Base-by-base conservation (phyloP, 2,329 filamentous ascomycete genomes). In the Neoascochyta sp. region DNA sequence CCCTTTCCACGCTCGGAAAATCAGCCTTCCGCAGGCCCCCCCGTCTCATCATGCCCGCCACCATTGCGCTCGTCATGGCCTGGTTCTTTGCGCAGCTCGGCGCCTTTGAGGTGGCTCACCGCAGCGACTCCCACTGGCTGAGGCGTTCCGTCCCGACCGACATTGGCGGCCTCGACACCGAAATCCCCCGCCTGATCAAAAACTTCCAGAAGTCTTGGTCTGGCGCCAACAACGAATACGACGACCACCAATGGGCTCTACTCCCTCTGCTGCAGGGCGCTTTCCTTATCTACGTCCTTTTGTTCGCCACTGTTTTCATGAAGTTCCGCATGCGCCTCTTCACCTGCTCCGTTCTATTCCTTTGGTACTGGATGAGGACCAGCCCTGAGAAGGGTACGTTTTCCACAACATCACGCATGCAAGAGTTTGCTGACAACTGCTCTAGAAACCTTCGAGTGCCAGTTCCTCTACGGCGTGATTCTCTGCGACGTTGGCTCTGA, bases 221-320 rank as follows among this genome's bases (percentile, higher is more conserved):
- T 9, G 69, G 63, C 29, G 66, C 65, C 1, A 68, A 67, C 45
- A 73, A 72, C 54, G 60, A 66, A 7, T 74, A 72, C 32, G 73
- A 76, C 45, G 65, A 73, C 33, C 71, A 75, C 37, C 73, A 75
- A 45, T 76, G 73, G 73, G 70, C 72, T 3, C 63, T 75, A 45
- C 53, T 71, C 16, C 70, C 69, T 9, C 53, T 75, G 26, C 50
- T 75, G 4, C 56, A 68, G 34, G 69, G 69, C 8, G 69, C 70
- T 0, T 73, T 75, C 62, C 60, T 70, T 40, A 67, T 74, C 19
- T 75, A 71, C 39, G 60, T 72, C 5, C 48, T 69, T 16, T 56
- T 73, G 15, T 63, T 65, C 11, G 70, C 69, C 12, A 69, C 66
- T 7, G 63, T 69, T 34, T 68, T 65, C 36, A 66, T 73, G 62